Percentiles rank a stretch among this genome's conserved stretches.
Conservation (phyloP, 1,284 basidiomycete species). For the Fomitopsis betulina region DNA sequence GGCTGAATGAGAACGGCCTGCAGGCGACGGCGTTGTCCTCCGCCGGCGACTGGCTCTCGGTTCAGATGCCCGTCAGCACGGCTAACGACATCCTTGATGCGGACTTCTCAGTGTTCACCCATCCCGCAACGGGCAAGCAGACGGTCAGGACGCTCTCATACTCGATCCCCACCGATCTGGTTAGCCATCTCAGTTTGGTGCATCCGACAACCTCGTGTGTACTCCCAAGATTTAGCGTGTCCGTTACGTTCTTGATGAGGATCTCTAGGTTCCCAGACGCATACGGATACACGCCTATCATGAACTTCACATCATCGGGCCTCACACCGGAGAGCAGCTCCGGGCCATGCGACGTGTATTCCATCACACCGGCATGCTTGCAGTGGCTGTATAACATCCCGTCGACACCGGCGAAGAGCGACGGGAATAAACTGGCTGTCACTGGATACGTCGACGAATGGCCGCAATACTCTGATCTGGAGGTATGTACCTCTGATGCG, state of each 20-base stretch:
- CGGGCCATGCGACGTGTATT: not conserved
- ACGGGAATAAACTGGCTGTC: conserved; percentile 46
- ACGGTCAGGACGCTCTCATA: conserved; percentile 32
- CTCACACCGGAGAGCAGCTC: not conserved
- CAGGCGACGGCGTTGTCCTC: conserved; percentile 26
- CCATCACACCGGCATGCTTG: not conserved
- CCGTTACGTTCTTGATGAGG: not conserved
- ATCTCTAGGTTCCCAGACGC: not conserved
- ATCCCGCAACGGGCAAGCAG: conserved; percentile 25
- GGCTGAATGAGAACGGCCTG: conserved; percentile 33
- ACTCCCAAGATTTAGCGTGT: not conserved
- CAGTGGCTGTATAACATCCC: conserved; percentile 45
- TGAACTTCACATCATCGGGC: not conserved
- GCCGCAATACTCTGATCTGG: conserved; percentile 46
- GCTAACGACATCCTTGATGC: conserved; percentile 23
- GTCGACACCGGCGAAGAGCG: conserved; percentile 39
- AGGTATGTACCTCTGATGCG: conserved; percentile 20
- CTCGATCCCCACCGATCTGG: conserved; percentile 30
- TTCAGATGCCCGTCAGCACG: conserved; percentile 28
- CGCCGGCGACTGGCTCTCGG: conserved; percentile 37
- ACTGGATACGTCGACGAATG: conserved; percentile 55
- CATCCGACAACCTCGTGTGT: not conserved
- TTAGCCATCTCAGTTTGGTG: conserved; percentile 30
- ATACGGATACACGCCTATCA: not conserved
- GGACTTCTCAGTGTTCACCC: conserved; percentile 31